Base-by-base conservation (phyloP, 805 yeast genomes). In the Cyberlindnera xishuangbannaensis region DNA sequence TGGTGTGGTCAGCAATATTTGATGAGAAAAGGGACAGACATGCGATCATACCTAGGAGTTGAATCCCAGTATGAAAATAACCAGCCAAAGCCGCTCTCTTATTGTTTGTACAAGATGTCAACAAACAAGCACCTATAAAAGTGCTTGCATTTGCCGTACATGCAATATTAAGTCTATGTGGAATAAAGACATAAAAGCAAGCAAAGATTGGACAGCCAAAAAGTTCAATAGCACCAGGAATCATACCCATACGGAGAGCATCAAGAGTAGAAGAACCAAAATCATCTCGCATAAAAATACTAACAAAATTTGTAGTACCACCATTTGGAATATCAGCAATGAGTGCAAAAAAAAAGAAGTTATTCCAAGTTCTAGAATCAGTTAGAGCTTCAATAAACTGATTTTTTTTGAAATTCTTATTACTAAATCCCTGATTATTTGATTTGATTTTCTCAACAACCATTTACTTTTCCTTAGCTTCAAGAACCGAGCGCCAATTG, bases 381-480 rank as follows among this genome's bases (percentile, higher is more conserved):
- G 45, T 45, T 18, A 73, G 33, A 5, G 74, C 71, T 48, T 76
- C 81, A 15, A 49, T 54, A 25, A 73, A 58, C 51, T 79, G 84
- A 37, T 63, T 49, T 63, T 56, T 58, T 48, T 76, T 76, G 65
- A 76, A 72, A 27, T 62, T 57, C 42, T 56, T 67, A 42, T 67
- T 71, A 36, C 80, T 78, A 51, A 72, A 68, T 30, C 83, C 84
- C 43, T 68, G 77, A 43, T 67, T 71, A 55, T 70, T 74, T 16
- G 43, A 45, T 43, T 76, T 68, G 39, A 71, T 73, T 44, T 77
- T 65, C 52, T 66, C 72, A 22, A 73, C 72, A 29, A 69, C 67
- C 47, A 64, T 53, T 14, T 56, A 41, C 44, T 59, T 66, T 46
- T 73, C 81, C 33, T 62, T 61, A 15, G 64, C 67, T 53, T 58